Evolutionary conservation across 2,329 filamentous ascomycete species (phyloP).

Genomic region (Phyllosticta citribraziliensis): DNA sequence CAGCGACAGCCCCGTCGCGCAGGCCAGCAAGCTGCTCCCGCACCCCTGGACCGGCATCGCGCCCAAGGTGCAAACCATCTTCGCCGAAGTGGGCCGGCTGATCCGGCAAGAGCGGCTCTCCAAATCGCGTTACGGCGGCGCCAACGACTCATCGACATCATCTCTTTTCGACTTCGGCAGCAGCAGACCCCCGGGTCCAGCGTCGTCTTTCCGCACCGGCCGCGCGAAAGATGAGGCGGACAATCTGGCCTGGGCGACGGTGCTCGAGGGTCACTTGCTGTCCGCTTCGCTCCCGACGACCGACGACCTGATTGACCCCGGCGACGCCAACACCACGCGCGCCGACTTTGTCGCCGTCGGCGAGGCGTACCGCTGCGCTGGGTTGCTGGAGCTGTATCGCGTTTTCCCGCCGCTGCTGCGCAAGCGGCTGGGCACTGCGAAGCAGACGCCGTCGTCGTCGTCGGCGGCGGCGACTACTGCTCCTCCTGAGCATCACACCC

Average conservation of each 20-base stretch:
- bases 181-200: background rate
- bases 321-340: constrained; percentile 43
- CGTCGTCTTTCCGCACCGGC: background rate
- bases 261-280: constrained; percentile 40
- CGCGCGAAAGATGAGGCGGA: constrained; percentile 22
- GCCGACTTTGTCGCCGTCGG: constrained; percentile 45
- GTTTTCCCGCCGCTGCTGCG: constrained; percentile 43
- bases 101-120: constrained; percentile 26
- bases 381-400: constrained; percentile 45
- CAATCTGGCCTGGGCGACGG: constrained; percentile 28
- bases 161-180: background rate
- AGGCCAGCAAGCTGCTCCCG: constrained; percentile 30
- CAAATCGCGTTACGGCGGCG: background rate
- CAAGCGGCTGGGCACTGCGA: constrained; percentile 27
- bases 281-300: constrained; percentile 37
- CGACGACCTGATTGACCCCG: constrained; percentile 40
- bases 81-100: constrained; percentile 37
- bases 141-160: background rate
- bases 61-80: constrained; percentile 34
- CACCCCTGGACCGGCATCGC: constrained; percentile 43
- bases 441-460: constrained; percentile 3
- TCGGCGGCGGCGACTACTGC: background rate
- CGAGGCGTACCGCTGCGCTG: constrained; percentile 43
- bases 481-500: background rate
- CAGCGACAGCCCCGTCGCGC: constrained; percentile 15